These are phyloP conservation scores for Cyclocybe aegerita DNA, from an alignment of 768 basidiomycete genomes.

Conservation along the genomic window DNA sequence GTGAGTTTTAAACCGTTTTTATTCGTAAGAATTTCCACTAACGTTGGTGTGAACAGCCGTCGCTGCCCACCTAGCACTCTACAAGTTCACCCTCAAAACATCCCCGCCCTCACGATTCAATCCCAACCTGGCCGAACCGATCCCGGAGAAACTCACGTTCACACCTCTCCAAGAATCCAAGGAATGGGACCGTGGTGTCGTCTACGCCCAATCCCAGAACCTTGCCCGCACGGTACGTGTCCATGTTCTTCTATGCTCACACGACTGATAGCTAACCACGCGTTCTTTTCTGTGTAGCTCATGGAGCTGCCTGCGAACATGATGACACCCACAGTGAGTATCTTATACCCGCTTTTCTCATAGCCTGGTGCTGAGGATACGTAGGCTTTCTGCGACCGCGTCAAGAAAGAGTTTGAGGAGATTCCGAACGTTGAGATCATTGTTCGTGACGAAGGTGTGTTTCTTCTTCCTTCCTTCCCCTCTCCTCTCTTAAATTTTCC, in stretches of 20 bases:
- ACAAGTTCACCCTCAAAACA: conserved; percentile 80
- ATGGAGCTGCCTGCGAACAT: conserved; percentile 87
- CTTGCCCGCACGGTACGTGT: conserved; percentile 65
- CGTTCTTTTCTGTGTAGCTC: conserved; percentile 49
- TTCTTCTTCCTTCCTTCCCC: not conserved
- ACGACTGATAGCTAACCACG: not conserved
- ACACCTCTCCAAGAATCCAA: conserved; percentile 44
- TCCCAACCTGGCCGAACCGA: conserved; percentile 51
- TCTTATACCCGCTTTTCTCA: not conserved
- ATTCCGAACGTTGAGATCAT: conserved; percentile 67
- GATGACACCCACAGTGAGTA: conserved; percentile 74
- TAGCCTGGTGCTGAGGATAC: conserved; percentile 21
- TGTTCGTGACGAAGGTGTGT: conserved; percentile 70
- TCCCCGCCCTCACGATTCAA: conserved; percentile 64
- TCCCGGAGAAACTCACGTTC: conserved; percentile 50
- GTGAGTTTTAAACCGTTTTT: conserved; percentile 34
- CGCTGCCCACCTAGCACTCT: conserved; percentile 71
- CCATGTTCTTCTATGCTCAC: conserved; percentile 13
- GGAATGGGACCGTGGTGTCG: conserved; percentile 72
- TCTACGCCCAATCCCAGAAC: conserved; percentile 80
- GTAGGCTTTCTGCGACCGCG: conserved; percentile 66
- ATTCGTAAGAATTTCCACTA: not conserved
- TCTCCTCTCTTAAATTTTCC: not conserved
- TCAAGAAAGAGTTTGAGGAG: conserved; percentile 62
- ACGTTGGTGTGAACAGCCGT: conserved; percentile 50